phyloP scores from a whole-genome alignment of 768 basidiomycete genomes.

The Mycena latifolia region DNA sequence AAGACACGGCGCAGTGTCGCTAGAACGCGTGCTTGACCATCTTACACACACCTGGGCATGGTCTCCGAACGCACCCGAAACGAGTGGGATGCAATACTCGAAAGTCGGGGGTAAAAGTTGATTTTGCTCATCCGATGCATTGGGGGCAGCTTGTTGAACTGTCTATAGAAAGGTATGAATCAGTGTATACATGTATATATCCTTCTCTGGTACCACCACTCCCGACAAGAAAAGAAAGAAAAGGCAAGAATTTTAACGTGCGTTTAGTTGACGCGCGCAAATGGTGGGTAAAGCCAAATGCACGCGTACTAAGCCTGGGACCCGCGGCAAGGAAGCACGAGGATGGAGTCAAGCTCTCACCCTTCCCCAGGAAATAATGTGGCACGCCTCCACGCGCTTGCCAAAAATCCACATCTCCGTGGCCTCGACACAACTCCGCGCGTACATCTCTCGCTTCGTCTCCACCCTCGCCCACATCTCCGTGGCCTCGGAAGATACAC shows the following conservation, averaged over 20 bases:
- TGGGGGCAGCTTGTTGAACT: no score
- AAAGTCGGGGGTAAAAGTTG: neutral
- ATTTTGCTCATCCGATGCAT: neutral
- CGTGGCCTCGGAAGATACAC: no score
- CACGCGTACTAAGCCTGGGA: constrained; percentile 5
- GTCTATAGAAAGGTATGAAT: no score
- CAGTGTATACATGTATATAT: no score
- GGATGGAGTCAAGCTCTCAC: constrained; percentile 17
- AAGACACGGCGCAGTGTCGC: constrained; percentile 76
- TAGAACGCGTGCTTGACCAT: constrained; percentile 69
- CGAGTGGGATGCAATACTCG: neutral
- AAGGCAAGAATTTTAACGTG: constrained; percentile 11
- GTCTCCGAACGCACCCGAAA: constrained; percentile 3
- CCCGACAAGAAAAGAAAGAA: no score
- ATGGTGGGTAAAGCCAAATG: constrained; percentile 7
- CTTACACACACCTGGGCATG: constrained; percentile 10
- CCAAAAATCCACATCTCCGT: no score
- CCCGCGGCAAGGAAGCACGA: constrained; percentile 21
- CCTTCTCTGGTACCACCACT: no score
- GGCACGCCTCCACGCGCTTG: constrained; percentile 9
- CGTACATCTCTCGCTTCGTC: no score
- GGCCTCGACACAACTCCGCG: no score
- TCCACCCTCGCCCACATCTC: no score
- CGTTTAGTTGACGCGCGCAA: constrained; percentile 12
- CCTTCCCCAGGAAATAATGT: constrained; percentile 6